Base-by-base conservation (phyloP, 202 grass and related monocot species). In the Alloteropsis angusta region DNA sequence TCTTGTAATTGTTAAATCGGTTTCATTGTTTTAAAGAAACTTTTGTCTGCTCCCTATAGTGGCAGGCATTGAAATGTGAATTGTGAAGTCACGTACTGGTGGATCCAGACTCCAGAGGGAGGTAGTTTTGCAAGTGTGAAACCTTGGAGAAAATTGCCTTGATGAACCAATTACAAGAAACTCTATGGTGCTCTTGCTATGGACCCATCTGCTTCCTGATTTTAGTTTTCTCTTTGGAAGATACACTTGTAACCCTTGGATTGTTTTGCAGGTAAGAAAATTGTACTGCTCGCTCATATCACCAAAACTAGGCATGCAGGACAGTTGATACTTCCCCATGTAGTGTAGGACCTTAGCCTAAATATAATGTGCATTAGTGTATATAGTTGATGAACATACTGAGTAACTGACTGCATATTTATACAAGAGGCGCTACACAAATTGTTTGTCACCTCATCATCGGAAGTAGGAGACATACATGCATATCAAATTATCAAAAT, bases 101-200 rank as follows among this genome's bases (percentile, higher is more conserved):
- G 0, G 0, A 22, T 4, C 6, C 11, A 1, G 0, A 21, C 15
- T 4, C 6, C 11, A 1, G 0, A 21, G 10, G 26, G 10, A 37
- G 16, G 8, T 16, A 17, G 18, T 9, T 4, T 25, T 15, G 25
- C 9, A 8, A 46, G 2, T 60, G 41, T 34, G 14, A 47, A 75
- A 35, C 28, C 11, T 48, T 28, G n/a, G n/a, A 15, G 42, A 22
- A 49, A 11, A 34, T 16, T 37, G 18, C 18, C 18, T 77, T 50
- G 18, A n/a, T 49, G 57, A 49, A 62, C 4, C 18, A 76, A 46
- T 47, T 0, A 17, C 11, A 19, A 46, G 57, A 11, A 49, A 23
- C 42, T 49, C n/a, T 73, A 9, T 61, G 11, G 5, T 36, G 25
- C 17, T 7, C 23, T 76, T 71, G 46, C 9, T 71, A 71, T 53